phyloP scores from a whole-genome alignment of 2,329 filamentous ascomycete genomes.

The Aureobasidium pullulans region DNA sequence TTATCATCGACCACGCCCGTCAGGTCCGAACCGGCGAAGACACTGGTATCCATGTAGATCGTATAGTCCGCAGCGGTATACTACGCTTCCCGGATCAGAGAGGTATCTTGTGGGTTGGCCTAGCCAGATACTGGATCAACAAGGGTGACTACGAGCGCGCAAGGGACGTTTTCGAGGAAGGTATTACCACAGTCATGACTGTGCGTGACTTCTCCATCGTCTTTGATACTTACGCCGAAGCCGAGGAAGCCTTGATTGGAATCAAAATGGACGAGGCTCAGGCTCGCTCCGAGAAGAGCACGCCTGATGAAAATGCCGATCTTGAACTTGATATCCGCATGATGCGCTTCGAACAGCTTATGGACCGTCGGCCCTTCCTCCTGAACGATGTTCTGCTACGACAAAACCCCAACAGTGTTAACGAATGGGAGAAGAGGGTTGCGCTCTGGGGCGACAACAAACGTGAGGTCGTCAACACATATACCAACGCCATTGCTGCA shows the following conservation, averaged over 20 bases:
- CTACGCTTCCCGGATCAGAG: conserved; percentile 85
- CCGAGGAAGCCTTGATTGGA: conserved; percentile 91
- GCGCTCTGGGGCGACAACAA: conserved; percentile 92
- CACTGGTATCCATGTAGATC: conserved; percentile 79
- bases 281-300: conserved; percentile 67
- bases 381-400: conserved; percentile 91
- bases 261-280: conserved; percentile 85
- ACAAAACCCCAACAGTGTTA: conserved; percentile 93
- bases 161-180: conserved; percentile 90
- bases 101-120: conserved; percentile 87
- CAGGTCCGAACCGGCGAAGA: conserved; percentile 76
- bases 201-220: conserved; percentile 94
- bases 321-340: conserved; percentile 93
- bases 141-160: conserved; percentile 87
- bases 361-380: conserved; percentile 92
- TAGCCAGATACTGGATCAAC: conserved; percentile 95
- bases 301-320: conserved; percentile 74
- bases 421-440: conserved; percentile 97
- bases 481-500: conserved; percentile 86
- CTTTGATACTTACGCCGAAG: conserved; percentile 94
- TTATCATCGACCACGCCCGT: conserved; percentile 77
- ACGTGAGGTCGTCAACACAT: conserved; percentile 83
- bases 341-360: conserved; percentile 95
- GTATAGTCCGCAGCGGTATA: conserved; percentile 88
- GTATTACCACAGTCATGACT: conserved; percentile 96